Base-by-base conservation (phyloP, 2,329 filamentous ascomycete genomes). In the Aschersonia sp. region DNA sequence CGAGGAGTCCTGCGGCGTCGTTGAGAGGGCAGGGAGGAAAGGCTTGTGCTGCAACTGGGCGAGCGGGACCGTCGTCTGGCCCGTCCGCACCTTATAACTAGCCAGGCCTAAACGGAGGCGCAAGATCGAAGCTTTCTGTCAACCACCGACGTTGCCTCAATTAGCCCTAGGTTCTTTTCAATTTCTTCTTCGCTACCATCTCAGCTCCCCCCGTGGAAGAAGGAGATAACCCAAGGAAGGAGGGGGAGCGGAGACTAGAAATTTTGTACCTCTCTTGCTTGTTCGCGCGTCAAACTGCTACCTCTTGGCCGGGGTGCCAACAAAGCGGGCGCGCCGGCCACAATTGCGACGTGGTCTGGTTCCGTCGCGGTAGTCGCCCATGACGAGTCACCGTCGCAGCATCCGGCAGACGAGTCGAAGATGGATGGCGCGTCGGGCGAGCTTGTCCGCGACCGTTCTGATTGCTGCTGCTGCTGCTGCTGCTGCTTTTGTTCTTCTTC, bases 71-170 rank as follows among this genome's bases (percentile, higher is more conserved):
- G 75, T 67, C 47, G 79, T 74, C 63, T 89, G 85, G 50, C 83
- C 79, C 2, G 84, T 88, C 49, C 73, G 75, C 54, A 89, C 70
- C 64, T 88, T 88, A 69, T 87, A 88, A 57, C 75, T 76, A 11
- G 83, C 85, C 22, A 87, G 73, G 31, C 76, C 72, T 12, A 89
- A 75, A n/a, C 83, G 75, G 8, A 86, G 71, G 46, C 75, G 75
- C 43, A 88, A 68, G 45, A 79, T 75, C 57, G 83, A 76, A 22
- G 79, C 81, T 63, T 76, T 75, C 73, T 84, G 45, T 14, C 32
- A 35, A 22, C 9, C 7, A 30, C 42, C 42, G 2, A 42, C 11
- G 5, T n/a, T 30, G 42, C 30, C 42, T 30, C 22, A n/a, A 8
- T 31, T 9, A 9, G 14, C 29, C 2, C 22, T 11, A 22, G 14